Evolutionary conservation across 805 yeast species (phyloP).

Genomic region (Kazachstania africana): DNA sequence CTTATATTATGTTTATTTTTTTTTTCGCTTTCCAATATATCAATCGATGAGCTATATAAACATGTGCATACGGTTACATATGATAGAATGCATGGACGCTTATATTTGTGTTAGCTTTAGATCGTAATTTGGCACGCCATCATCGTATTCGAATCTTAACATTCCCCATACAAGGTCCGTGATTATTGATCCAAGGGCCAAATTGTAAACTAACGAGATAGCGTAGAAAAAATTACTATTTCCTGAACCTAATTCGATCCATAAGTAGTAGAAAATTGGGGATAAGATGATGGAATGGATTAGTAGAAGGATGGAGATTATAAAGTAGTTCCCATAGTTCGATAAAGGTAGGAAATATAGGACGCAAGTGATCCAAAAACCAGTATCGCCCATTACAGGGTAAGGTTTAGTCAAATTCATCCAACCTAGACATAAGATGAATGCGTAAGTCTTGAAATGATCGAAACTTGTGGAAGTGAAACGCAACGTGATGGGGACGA

Average conservation of each 20-base stretch:
- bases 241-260: conserved; percentile 92
- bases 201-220: conserved; percentile 68
- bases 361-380: conserved; percentile 38
- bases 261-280: conserved; percentile 83
- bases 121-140: conserved; percentile 25
- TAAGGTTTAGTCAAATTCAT: conserved; percentile 66
- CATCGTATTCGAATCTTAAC: conserved; percentile 54
- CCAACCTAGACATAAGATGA: conserved; percentile 37
- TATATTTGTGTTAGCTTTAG: conserved; percentile 42
- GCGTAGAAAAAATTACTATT: conserved; percentile 96
- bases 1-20: too few species aligned
- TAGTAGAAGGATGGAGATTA: conserved; percentile 42
- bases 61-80: too few species aligned
- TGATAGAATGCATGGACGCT: neutral
- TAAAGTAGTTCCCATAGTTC: conserved; percentile 34
- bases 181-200: conserved; percentile 54
- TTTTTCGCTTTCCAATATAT: too few species aligned
- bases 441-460: conserved; percentile 54
- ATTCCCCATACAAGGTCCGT: conserved; percentile 79
- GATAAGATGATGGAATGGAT: conserved; percentile 53
- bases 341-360: conserved; percentile 36
- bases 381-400: conserved; percentile 74
- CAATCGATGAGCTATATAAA: too few species aligned
- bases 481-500: conserved; percentile 64
- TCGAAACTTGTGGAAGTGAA: conserved; percentile 37